These are phyloP conservation scores for Sphagnum tenellum DNA, from an alignment of 225 moss, liverwort and hornwort genomes.

Conservation along the genomic window DNA sequence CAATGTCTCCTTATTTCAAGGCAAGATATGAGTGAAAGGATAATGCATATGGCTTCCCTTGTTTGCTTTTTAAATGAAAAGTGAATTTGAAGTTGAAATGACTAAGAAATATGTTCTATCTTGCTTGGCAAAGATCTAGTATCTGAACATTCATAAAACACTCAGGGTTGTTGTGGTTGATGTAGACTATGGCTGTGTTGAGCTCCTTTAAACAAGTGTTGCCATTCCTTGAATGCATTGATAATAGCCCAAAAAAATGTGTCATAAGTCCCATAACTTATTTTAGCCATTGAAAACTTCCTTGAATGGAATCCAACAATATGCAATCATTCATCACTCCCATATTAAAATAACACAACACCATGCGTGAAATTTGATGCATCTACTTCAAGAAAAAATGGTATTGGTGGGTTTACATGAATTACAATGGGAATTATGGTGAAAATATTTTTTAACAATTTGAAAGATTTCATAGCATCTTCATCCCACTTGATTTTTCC, in stretches of 20 bases:
- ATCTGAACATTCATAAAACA: neutral
- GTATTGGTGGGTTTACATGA: too few species aligned
- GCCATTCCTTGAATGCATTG: neutral
- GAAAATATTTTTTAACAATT: neutral
- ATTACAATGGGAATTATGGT: neutral
- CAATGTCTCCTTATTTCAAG: neutral
- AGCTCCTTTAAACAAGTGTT: neutral
- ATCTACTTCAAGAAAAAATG: too few species aligned
- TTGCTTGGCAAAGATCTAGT: neutral
- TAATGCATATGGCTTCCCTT: neutral
- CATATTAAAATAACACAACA: too few species aligned
- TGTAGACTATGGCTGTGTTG: neutral
- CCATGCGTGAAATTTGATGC: too few species aligned
- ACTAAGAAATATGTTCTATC: neutral
- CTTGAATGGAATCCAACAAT: neutral
- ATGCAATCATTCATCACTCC: neutral
- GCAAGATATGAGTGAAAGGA: neutral
- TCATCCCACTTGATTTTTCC: neutral
- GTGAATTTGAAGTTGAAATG: neutral
- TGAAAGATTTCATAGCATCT: neutral
- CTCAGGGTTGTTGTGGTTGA: neutral
- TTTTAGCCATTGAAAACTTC: neutral
- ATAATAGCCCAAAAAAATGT: constrained; percentile 5
- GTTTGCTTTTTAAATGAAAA: neutral
- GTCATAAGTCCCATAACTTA: neutral